Conservation (phyloP, 148 eudicot genomes). For the Vaccinium macrocarpon region DNA sequence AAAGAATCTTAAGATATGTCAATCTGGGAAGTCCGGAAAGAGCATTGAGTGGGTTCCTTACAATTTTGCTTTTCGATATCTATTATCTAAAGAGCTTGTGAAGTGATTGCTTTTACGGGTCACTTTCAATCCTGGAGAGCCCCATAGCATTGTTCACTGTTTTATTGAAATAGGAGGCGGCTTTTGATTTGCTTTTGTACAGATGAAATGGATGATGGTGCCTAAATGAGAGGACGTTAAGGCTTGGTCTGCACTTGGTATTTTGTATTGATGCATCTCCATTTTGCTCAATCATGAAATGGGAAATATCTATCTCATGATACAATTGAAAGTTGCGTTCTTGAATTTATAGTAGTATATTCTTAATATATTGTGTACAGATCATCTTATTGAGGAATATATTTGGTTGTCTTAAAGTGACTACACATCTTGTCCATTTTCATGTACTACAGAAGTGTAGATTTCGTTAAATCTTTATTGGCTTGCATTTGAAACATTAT, state of each 20-base stretch:
- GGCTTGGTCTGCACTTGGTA: neutral
- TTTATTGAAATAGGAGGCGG: neutral
- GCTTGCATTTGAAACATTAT: neutral
- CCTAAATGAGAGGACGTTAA: neutral
- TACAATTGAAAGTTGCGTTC: neutral
- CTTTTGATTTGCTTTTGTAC: neutral
- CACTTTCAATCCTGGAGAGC: neutral
- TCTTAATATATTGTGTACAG: neutral
- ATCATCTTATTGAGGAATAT: neutral
- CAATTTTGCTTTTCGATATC: constrained; percentile 77
- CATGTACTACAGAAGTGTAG: neutral
- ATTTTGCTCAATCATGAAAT: neutral
- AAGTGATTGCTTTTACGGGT: constrained; percentile 30
- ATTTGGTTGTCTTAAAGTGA: neutral
- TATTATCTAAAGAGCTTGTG: constrained; percentile 67
- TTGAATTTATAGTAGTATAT: neutral
- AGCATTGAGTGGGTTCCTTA: constrained; percentile 78
- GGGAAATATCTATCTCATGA: neutral
- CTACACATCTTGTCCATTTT: neutral
- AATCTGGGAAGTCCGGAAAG: constrained; percentile 51
- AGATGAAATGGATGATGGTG: neutral
- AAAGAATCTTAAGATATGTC: constrained; percentile 68
- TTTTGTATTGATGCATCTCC: neutral
- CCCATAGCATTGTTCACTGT: neutral
- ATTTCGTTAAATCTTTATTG: neutral